A percentile compares a stretch with the other conserved stretches of the same genome.
phyloP scores from a whole-genome alignment of 768 basidiomycete genomes.

The Auricularia sp. region DNA sequence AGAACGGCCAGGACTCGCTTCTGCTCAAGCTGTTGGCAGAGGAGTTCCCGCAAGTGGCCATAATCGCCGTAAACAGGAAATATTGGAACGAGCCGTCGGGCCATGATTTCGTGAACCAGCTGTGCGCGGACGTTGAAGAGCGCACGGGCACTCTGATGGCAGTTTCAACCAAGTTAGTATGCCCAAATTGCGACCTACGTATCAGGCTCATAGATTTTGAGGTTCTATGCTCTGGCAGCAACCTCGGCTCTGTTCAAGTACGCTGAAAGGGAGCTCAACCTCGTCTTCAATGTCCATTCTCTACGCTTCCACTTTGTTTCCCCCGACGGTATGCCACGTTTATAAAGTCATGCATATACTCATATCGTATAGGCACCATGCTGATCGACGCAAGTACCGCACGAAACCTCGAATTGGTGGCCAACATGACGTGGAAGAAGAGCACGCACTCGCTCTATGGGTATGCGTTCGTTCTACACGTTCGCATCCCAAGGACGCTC shows the following conservation, averaged over 20 bases:
- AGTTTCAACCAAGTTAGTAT: conserved; percentile 62
- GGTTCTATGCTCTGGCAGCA: conserved; percentile 85
- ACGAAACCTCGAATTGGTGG: conserved; percentile 80
- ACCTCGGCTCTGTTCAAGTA: conserved; percentile 82
- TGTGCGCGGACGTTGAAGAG: conserved; percentile 74
- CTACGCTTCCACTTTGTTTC: conserved; percentile 67
- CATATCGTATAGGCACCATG: conserved; percentile 56
- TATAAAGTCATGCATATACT: neutral
- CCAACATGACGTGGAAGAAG: conserved; percentile 58
- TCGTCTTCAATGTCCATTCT: conserved; percentile 58
- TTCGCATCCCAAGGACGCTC: too few relatives aligned
- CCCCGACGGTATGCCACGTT: conserved; percentile 40
- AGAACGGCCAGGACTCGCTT: conserved; percentile 32
- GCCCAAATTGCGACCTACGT: neutral
- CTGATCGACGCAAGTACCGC: conserved; percentile 88
- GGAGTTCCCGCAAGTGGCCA: conserved; percentile 56
- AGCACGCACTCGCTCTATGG: conserved; percentile 71
- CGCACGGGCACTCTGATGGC: conserved; percentile 71
- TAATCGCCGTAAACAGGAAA: conserved; percentile 65
- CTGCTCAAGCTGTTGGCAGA: conserved; percentile 65
- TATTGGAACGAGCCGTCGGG: conserved; percentile 81
- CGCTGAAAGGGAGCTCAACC: conserved; percentile 58
- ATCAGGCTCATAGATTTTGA: conserved; percentile 20
- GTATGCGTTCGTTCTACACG: conserved; percentile 28
- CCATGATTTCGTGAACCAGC: conserved; percentile 65